Percentiles rank a stretch among this genome's conserved stretches.
Evolutionary conservation across 75 land plant species (phyloP).

Genomic region (Isoetes taiwanensis): DNA sequence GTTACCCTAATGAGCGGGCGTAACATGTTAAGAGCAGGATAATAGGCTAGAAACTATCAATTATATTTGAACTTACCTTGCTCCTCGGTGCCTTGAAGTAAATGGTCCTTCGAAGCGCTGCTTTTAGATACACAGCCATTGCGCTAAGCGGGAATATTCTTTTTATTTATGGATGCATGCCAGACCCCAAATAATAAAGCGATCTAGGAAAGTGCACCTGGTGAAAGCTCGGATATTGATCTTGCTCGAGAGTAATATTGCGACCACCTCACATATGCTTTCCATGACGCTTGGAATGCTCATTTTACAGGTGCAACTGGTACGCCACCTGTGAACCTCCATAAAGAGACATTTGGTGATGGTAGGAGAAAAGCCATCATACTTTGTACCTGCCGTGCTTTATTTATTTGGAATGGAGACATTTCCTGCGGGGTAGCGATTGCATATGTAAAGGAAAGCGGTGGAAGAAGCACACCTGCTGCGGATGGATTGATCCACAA

Average conservation of each 20-base stretch:
- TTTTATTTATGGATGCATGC: neutral
- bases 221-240: constrained; percentile 41
- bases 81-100: constrained; percentile 42
- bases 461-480: constrained; percentile 12
- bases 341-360: constrained; percentile 10
- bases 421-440: neutral
- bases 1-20: constrained; percentile 20
- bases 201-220: constrained; percentile 16
- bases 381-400: too few relatives aligned
- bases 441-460: constrained; percentile 27
- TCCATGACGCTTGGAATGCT: constrained; percentile 39
- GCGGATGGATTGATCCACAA: constrained; percentile 30
- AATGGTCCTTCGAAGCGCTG: constrained; percentile 30
- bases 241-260: constrained; percentile 53
- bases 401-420: constrained; percentile 1
- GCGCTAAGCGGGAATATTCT: neutral
- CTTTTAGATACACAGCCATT: constrained; percentile 43
- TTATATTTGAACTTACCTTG: constrained; percentile 24
- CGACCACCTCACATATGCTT: constrained; percentile 45
- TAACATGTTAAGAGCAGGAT: neutral
- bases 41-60: neutral
- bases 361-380: neutral
- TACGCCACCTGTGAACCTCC: constrained; percentile 1
- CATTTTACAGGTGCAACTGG: constrained; percentile 38
- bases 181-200: neutral